A percentile compares a stretch with the other conserved stretches of the same genome.
These are phyloP conservation scores for Lentinula edodes DNA, from an alignment of 768 basidiomycete species.

Conservation along the genomic window DNA sequence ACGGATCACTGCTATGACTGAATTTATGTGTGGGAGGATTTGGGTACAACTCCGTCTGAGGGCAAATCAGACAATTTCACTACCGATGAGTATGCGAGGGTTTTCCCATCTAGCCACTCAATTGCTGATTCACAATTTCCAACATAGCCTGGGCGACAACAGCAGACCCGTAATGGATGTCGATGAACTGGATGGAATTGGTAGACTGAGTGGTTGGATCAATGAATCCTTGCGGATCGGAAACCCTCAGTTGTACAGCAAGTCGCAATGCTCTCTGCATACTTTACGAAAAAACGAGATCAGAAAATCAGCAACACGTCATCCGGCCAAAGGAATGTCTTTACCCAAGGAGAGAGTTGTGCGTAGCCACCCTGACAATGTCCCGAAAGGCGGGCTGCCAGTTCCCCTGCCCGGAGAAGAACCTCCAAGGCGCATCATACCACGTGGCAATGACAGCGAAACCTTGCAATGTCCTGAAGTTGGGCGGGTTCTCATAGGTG, in stretches of 20 bases:
- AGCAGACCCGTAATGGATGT: not conserved
- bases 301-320: too few relatives aligned
- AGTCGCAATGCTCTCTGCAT: not conserved
- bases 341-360: not conserved
- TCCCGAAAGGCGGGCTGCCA: not conserved
- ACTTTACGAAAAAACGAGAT: not conserved
- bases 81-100: too few relatives aligned
- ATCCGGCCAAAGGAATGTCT: not conserved
- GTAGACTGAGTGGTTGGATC: not conserved
- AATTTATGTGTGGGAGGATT: too few relatives aligned
- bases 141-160: not conserved
- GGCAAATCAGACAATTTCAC: too few relatives aligned
- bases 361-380: not conserved
- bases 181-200: constrained; percentile 1
- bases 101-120: not conserved
- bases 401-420: not conserved
- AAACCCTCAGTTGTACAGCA: not conserved
- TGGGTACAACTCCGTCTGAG: too few relatives aligned
- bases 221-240: constrained; percentile 3
- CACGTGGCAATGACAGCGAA: constrained; percentile 4
- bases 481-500: constrained; percentile 1
- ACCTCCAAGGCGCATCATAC: constrained; percentile 1
- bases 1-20: too few relatives aligned
- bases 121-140: not conserved
- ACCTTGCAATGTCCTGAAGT: not conserved